Conservation (phyloP, 805 yeast species). For the Metschnikowia kofuensis region DNA sequence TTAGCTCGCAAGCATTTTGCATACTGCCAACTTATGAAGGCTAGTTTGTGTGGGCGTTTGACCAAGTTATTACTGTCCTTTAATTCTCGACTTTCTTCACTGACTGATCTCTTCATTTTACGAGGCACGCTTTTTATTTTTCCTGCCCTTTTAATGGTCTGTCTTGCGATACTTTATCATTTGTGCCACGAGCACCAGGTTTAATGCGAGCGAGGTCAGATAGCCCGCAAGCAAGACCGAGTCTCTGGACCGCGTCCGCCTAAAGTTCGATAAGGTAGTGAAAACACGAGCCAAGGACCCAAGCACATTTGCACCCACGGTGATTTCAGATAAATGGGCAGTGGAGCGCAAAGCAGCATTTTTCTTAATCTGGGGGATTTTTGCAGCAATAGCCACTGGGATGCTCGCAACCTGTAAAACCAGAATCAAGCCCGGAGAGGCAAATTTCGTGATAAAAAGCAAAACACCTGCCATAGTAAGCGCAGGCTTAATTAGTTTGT, state of each 20-base stretch:
- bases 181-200: conserved; percentile 37
- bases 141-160: no score
- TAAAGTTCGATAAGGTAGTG: conserved; percentile 36
- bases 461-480: conserved; percentile 26
- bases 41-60: no score
- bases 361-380: conserved; percentile 38
- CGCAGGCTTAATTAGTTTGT: conserved; percentile 24
- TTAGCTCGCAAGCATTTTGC: no score
- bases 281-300: conserved; percentile 40
- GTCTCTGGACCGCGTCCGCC: conserved; percentile 24
- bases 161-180: conserved; percentile 15
- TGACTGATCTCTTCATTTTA: no score
- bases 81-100: no score
- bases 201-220: conserved; percentile 31
- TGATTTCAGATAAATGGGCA: conserved; percentile 34
- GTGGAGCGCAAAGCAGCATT: conserved; percentile 36
- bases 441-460: conserved; percentile 30
- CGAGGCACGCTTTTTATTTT: not conserved
- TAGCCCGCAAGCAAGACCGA: conserved; percentile 39
- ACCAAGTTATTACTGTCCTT: no score
- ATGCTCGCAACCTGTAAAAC: conserved; percentile 36
- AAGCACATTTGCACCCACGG: conserved; percentile 39
- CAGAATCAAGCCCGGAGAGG: conserved; percentile 27
- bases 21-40: no score
- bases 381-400: conserved; percentile 37